These are phyloP conservation scores for Epichloe glyceriae DNA, from an alignment of 2,329 filamentous ascomycete species.

Conservation along the genomic window DNA sequence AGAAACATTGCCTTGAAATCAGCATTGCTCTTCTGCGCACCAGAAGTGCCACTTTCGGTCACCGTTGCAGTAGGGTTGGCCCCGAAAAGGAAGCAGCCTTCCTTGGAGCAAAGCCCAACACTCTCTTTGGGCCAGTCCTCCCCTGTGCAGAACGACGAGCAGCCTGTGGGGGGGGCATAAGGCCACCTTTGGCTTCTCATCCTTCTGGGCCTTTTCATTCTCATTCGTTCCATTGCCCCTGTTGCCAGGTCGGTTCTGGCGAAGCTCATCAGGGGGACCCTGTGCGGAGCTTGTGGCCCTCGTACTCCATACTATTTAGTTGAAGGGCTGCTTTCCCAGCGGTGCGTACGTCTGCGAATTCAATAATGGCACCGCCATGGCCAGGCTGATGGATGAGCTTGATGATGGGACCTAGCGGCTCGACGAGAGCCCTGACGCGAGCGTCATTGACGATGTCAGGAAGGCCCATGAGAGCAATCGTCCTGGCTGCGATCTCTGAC, in stretches of 20 bases:
- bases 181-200: slow-evolving; percentile 10
- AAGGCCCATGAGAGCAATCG: slow-evolving; percentile 69
- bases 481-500: slow-evolving; percentile 48
- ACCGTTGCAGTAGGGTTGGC: slow-evolving; percentile 14
- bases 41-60: not conserved
- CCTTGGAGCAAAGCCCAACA: slow-evolving; percentile 28
- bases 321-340: slow-evolving; percentile 59
- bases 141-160: slow-evolving; percentile 31
- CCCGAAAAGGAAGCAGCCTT: slow-evolving; percentile 7
- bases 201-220: slow-evolving; percentile 1
- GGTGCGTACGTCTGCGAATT: slow-evolving; percentile 57
- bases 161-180: slow-evolving; percentile 32
- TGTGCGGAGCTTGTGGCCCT: slow-evolving; percentile 38
- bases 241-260: slow-evolving; percentile 34
- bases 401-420: slow-evolving; percentile 55
- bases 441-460: slow-evolving; percentile 88
- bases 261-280: slow-evolving; percentile 43
- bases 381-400: slow-evolving; percentile 71
- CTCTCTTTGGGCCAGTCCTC: slow-evolving; percentile 26
- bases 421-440: slow-evolving; percentile 60
- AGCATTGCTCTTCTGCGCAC: slow-evolving; percentile 37
- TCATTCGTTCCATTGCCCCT: slow-evolving; percentile 13
- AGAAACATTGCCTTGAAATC: slow-evolving; percentile 45
- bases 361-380: slow-evolving; percentile 74
- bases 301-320: slow-evolving; percentile 43